A percentile compares a stretch with the other conserved stretches of the same genome.
Evolutionary conservation across 257 asterid genomes (phyloP).

Genomic region (Solanum microdontum): DNA sequence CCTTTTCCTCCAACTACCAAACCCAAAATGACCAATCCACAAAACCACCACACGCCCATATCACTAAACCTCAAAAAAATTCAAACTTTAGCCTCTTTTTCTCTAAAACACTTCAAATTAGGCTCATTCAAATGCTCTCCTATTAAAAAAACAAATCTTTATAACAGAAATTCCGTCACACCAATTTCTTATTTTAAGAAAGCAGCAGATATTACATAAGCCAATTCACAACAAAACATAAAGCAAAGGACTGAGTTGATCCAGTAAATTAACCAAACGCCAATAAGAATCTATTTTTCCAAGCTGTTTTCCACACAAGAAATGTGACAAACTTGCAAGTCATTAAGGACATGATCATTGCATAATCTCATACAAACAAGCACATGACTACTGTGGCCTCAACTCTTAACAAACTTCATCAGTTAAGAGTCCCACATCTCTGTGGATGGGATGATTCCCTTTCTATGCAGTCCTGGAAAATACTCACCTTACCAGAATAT

Average conservation of each 20-base stretch:
- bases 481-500: background rate
- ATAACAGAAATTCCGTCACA: background rate
- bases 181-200: background rate
- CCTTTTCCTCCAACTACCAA: background rate
- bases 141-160: conserved; percentile 3
- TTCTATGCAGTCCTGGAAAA: background rate
- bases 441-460: background rate
- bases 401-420: background rate
- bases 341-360: background rate
- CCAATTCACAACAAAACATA: background rate
- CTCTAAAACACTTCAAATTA: background rate
- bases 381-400: background rate
- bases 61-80: conserved; percentile 5
- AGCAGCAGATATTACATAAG: background rate
- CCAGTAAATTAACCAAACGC: background rate
- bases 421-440: background rate
- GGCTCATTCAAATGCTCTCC: background rate
- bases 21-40: conserved; percentile 22
- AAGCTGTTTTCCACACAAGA: background rate
- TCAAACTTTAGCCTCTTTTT: background rate
- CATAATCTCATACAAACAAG: background rate
- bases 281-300: background rate
- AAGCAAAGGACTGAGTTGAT: background rate
- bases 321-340: background rate
- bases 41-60: conserved; percentile 34